These are phyloP conservation scores for Citrus reticulata DNA, from an alignment of 345 rosid genomes.

Conservation along the genomic window DNA sequence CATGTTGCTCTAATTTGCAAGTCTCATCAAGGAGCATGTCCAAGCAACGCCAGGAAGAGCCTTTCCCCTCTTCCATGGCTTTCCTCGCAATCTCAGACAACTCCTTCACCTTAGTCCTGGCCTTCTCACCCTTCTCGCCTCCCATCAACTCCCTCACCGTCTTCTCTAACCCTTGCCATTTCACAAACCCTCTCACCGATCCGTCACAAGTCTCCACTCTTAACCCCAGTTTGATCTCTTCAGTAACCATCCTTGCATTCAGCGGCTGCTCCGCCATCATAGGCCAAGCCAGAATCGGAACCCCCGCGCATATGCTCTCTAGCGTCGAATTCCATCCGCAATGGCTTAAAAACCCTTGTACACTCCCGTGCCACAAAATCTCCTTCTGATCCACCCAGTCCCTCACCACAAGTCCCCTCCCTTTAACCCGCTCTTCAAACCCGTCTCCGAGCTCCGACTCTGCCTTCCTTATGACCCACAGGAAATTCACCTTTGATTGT, in stretches of 20 bases:
- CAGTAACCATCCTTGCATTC: conserved; percentile 60
- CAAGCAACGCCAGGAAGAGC: conserved; percentile 63
- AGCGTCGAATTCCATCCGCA: conserved; percentile 85
- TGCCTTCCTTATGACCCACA: conserved; percentile 58
- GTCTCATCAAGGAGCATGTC: conserved; percentile 35
- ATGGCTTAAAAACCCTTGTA: conserved; percentile 70
- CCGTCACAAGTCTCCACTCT: conserved; percentile 51
- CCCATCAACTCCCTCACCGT: conserved; percentile 62
- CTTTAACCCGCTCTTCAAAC: conserved; percentile 43
- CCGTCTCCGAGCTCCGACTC: conserved; percentile 36
- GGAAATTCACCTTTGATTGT: conserved; percentile 49
- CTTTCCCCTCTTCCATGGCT: conserved; percentile 45
- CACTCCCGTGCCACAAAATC: conserved; percentile 49
- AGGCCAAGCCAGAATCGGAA: conserved; percentile 82
- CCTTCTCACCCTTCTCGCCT: conserved; percentile 47
- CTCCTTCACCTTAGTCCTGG: conserved; percentile 40
- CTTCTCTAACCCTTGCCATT: conserved; percentile 37
- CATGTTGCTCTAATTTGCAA: conserved; percentile 5
- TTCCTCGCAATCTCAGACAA: conserved; percentile 40
- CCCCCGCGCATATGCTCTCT: conserved; percentile 67
- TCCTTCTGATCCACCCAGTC: conserved; percentile 75
- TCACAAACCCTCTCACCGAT: conserved; percentile 42
- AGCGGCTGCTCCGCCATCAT: conserved; percentile 75
- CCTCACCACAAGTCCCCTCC: conserved; percentile 50
- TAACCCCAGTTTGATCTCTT: conserved; percentile 57